Evolutionary conservation across 2,329 filamentous ascomycete genomes (phyloP).

Genomic region (Calonectria hongkongensis): DNA sequence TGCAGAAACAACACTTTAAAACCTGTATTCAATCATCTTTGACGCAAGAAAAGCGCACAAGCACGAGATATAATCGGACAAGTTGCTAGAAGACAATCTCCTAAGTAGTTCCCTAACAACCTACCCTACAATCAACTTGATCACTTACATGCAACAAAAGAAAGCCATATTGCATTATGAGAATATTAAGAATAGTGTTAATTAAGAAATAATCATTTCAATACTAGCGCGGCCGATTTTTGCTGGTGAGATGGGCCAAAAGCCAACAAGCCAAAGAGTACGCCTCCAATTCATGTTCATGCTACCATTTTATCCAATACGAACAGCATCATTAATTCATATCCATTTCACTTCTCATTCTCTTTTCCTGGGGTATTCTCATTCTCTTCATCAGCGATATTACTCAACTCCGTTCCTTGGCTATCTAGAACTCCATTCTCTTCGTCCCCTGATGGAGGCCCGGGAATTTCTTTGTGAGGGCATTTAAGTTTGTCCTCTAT

Average conservation of each 20-base stretch:
- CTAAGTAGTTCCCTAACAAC: not conserved
- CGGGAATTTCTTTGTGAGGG: too few relatives aligned
- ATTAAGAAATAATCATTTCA: not conserved
- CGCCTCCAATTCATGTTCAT: not conserved
- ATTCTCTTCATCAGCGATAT: not conserved
- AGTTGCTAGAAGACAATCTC: not conserved
- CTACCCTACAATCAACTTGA: not conserved
- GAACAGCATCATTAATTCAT: conserved; percentile 3
- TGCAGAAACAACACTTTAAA: too few relatives aligned
- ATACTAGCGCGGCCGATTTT: too few relatives aligned
- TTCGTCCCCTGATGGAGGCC: not conserved
- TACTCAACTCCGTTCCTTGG: too few relatives aligned
- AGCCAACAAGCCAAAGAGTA: not conserved
- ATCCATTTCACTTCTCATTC: not conserved
- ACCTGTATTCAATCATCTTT: too few relatives aligned
- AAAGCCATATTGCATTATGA: not conserved
- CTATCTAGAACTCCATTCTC: too few relatives aligned
- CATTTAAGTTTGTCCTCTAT: not conserved
- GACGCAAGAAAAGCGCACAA: not conserved
- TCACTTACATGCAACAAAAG: not conserved
- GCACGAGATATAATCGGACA: not conserved
- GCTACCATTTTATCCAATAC: not conserved
- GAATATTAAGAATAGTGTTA: not conserved
- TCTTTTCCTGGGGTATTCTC: not conserved
- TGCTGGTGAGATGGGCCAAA: too few relatives aligned